phyloP scores from a whole-genome alignment of 139 green algal genomes.

The Spirogloea muscicola region DNA sequence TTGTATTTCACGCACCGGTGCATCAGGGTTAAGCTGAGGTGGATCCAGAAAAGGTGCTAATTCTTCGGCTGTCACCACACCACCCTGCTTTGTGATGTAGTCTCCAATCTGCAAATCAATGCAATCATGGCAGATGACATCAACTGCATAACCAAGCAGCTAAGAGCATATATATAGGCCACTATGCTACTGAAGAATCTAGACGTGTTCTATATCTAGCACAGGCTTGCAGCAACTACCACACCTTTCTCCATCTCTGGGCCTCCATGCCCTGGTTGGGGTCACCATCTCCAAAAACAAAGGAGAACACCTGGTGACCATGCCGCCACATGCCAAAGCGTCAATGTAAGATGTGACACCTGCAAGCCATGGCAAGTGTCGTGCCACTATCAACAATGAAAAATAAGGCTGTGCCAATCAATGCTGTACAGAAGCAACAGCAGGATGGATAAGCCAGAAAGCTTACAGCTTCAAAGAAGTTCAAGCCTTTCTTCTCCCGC shows the following conservation, averaged over 20 bases:
- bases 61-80: slow-evolving; percentile 91
- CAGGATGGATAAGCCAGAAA: neutral
- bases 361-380: too few species aligned
- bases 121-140: too few species aligned
- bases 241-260: slow-evolving; percentile 69
- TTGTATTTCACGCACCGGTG: too few species aligned
- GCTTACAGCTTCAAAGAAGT: slow-evolving; percentile 75
- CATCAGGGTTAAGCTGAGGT: slow-evolving; percentile 6
- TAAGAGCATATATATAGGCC: neutral
- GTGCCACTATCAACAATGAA: too few species aligned
- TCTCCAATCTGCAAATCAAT: slow-evolving; percentile 47
- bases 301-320: slow-evolving; percentile 66
- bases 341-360: too few species aligned
- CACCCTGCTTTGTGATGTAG: slow-evolving; percentile 60
- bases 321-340: neutral
- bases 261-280: slow-evolving; percentile 80
- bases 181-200: too few species aligned
- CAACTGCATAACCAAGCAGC: neutral
- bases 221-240: neutral
- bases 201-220: too few species aligned
- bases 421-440: too few species aligned
- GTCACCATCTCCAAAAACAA: slow-evolving; percentile 96
- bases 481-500: slow-evolving; percentile 52
- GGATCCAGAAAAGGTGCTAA: slow-evolving; percentile 86
- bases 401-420: too few species aligned